Evolutionary conservation across 2,329 filamentous ascomycete genomes (phyloP).

Genomic region (Penicillium concentricum): DNA sequence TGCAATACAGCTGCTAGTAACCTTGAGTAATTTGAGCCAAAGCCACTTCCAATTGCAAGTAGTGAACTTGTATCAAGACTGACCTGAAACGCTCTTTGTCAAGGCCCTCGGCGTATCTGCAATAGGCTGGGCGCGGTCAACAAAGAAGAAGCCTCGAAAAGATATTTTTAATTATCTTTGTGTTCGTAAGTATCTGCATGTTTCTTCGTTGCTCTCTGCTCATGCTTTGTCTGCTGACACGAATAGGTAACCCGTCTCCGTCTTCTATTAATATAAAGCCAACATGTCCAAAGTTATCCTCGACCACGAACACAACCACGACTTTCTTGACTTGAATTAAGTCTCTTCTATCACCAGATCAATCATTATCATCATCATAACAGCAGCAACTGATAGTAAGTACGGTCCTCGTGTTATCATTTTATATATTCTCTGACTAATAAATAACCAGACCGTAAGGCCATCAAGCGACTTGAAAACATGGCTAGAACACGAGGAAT

Average conservation of each 20-base stretch:
- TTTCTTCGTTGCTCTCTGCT: not conserved
- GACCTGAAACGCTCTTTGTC: not conserved
- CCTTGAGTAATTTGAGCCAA: not conserved
- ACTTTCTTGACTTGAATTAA: not conserved
- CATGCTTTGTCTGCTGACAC: not conserved
- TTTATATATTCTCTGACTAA: not conserved
- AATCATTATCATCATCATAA: no score
- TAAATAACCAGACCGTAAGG: not conserved
- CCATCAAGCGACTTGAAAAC: not conserved
- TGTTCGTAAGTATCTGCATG: not conserved
- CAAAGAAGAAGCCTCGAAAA: not conserved
- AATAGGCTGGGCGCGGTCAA: not conserved
- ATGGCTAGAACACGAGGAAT: not conserved
- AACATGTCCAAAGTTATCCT: not conserved
- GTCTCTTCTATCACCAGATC: not conserved
- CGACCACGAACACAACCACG: not conserved
- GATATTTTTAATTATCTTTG: slow-evolving; percentile 2
- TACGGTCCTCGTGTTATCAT: not conserved
- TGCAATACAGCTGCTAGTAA: not conserved
- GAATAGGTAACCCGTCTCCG: not conserved
- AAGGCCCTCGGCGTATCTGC: not conserved
- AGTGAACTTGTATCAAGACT: not conserved
- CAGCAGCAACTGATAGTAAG: not conserved
- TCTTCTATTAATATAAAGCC: not conserved
- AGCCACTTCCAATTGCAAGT: not conserved